phyloP scores from a whole-genome alignment of 75 land plant species.

The Cunninghamia lanceolata region DNA sequence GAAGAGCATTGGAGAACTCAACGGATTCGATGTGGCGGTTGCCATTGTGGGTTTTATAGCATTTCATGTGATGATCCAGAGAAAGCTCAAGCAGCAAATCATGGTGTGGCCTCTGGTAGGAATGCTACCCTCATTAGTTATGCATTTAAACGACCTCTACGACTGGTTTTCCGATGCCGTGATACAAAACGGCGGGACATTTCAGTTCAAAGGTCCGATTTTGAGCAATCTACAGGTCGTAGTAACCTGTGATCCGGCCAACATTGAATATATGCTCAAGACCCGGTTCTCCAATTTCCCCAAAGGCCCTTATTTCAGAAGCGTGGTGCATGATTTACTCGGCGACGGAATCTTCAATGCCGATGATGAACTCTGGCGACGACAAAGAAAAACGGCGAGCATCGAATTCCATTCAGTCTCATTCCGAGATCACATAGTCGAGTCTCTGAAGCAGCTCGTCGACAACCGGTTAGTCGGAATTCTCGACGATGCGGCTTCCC shows the following conservation, averaged over 20 bases:
- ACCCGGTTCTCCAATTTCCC: conserved; percentile 30
- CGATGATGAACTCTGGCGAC: conserved; percentile 54
- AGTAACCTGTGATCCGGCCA: conserved; percentile 16
- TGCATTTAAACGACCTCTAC: conserved; percentile 36
- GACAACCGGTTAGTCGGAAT: conserved; percentile 48
- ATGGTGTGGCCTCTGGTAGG: conserved; percentile 68
- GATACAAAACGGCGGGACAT: conserved; percentile 2
- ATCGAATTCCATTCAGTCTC: conserved; percentile 60
- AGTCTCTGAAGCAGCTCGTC: conserved; percentile 51
- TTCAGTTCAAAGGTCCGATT: conserved; percentile 2
- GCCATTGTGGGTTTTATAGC: conserved; percentile 17
- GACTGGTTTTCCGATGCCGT: conserved; percentile 52
- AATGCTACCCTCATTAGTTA: conserved; percentile 40
- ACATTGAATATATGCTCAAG: conserved; percentile 33
- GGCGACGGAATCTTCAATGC: conserved; percentile 69
- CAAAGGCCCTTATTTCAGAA: conserved; percentile 24
- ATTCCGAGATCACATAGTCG: conserved; percentile 43
- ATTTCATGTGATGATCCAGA: conserved; percentile 8
- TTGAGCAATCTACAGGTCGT: background rate
- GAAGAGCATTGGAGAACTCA: background rate
- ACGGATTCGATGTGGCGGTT: background rate
- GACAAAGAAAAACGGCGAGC: conserved; percentile 53
- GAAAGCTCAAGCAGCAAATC: background rate
- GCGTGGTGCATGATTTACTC: conserved; percentile 38
- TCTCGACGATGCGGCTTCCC: conserved; percentile 11